Base-by-base conservation (phyloP, 1,139 yeast species). In the Blastobotrys aristatus region DNA sequence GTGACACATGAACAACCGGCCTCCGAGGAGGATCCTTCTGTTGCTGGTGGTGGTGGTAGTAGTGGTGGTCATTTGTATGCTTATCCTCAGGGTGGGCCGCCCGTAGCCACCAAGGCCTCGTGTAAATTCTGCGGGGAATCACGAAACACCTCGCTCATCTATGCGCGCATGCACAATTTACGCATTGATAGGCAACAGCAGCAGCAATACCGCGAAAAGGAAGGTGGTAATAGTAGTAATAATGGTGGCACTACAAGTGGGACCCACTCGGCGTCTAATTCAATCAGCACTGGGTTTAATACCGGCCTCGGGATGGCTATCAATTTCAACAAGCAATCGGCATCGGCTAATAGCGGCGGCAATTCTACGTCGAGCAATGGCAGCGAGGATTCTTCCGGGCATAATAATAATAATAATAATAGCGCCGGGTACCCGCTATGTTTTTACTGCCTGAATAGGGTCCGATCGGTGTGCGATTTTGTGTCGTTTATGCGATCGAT, bases 71-170 rank as follows among this genome's bases (percentile, higher is more conserved):
- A 44, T 41, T 38, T 72, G 46, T 71, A 70, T 51, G 64, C 71
- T 22, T 71, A 65, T 49, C 76, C 77, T 3, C 56, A 62, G 4
- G 63, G 67, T 44, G 69, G 76, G 5, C 76, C 79, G 1, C 95
- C 95, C 0, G 82, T 86, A 38, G 95, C 96, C 0, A 76, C 82
- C 17, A 71, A 75, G 48, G 79, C 80, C 2, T 79, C 88, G 3
- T 90, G 97, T 67, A 75, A 89, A 7, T 71, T 89, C 44, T 90
- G 97, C 69, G 92, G 89, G 8, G 96, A 89, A 64, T 61, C 69
- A 14, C 74, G 94, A 52, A 76, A 76, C 58, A 86, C 80, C 57
- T 75, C 79, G 50, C 70, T 86, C 53, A 85, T 83, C 55, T 90
- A 86, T 65, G 83, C 90, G 3, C 75, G 97, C 54, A 68, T 87